These are phyloP conservation scores for Kluyveromyces lactis DNA, from an alignment of 805 yeast species.

Conservation along the genomic window DNA sequence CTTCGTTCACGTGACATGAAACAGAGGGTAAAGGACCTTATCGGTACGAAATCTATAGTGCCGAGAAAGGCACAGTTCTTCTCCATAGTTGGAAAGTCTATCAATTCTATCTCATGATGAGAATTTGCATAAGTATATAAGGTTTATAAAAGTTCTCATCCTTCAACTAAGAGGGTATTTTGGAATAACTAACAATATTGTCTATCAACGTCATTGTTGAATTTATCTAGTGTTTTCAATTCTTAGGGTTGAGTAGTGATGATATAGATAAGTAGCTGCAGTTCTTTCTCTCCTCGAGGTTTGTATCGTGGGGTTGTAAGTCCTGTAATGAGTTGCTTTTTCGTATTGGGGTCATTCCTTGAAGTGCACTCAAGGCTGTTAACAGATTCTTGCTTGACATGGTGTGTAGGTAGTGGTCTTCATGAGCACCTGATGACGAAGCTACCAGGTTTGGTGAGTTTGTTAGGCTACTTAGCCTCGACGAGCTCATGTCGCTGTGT, in stretches of 20 bases:
- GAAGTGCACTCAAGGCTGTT: constrained; percentile 15
- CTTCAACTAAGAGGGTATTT: too few relatives aligned
- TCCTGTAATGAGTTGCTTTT: background rate
- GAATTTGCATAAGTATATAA: too few relatives aligned
- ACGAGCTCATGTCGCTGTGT: background rate
- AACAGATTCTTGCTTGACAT: constrained; percentile 11
- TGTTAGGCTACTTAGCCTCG: background rate
- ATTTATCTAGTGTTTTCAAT: too few relatives aligned
- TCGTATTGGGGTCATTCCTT: constrained; percentile 14
- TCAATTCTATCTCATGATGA: too few relatives aligned
- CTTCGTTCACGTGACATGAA: too few relatives aligned
- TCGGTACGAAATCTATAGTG: too few relatives aligned
- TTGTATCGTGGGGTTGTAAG: background rate
- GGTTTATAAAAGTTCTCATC: too few relatives aligned
- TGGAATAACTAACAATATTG: too few relatives aligned
- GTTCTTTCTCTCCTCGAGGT: background rate
- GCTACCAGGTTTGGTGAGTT: constrained; percentile 2
- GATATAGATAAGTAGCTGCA: background rate
- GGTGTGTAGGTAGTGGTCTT: constrained; percentile 3
- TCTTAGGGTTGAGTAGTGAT: background rate
- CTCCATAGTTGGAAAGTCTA: too few relatives aligned
- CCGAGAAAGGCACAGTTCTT: too few relatives aligned
- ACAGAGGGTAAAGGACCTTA: too few relatives aligned
- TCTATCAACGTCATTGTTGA: too few relatives aligned
- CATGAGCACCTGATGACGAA: background rate